Evolutionary conservation across 768 basidiomycete genomes (phyloP).

Genomic region (Kondoa subrosea): DNA sequence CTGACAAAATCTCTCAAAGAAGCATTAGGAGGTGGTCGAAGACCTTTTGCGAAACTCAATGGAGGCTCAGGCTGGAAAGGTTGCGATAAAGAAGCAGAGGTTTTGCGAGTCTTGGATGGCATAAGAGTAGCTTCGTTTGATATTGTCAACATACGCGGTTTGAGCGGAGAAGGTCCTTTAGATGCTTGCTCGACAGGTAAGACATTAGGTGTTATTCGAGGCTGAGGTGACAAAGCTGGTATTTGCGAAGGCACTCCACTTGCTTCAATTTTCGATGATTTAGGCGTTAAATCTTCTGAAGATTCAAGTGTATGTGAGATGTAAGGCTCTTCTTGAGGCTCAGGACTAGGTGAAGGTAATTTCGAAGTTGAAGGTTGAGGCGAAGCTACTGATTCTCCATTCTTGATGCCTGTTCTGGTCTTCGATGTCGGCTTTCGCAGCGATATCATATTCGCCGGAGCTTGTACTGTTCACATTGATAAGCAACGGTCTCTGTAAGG

Average conservation of each 20-base stretch:
- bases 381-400: not conserved
- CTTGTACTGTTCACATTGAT: not conserved
- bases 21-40: not conserved
- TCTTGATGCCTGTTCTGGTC: not conserved
- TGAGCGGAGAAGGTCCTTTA: not conserved
- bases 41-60: not conserved
- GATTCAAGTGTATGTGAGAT: not conserved
- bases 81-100: not conserved
- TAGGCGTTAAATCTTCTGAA: not conserved
- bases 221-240: not conserved
- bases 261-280: not conserved
- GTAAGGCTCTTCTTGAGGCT: not conserved
- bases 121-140: not conserved
- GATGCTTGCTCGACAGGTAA: not conserved
- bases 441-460: not conserved
- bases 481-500: not conserved
- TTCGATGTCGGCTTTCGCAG: not conserved
- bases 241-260: not conserved
- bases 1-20: not conserved
- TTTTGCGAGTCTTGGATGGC: not conserved
- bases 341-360: not conserved
- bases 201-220: not conserved
- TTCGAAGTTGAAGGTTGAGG: not conserved
- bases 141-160: not conserved
- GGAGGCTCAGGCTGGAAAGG: not conserved